Conservation (phyloP, 2,329 filamentous ascomycete species). For the Cyphellophora europaea region DNA sequence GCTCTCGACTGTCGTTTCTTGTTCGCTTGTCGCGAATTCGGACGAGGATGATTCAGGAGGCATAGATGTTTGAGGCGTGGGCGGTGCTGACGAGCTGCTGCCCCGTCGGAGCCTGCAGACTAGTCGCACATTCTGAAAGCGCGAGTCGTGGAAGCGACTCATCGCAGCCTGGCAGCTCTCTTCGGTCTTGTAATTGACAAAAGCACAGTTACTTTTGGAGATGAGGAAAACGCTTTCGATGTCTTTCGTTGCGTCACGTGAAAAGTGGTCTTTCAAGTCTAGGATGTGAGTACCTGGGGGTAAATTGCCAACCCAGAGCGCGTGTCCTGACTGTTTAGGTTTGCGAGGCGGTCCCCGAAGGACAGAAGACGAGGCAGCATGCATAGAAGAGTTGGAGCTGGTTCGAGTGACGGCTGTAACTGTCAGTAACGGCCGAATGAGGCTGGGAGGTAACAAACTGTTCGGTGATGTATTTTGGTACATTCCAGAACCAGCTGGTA, state of each 20-base stretch:
- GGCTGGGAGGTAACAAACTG: too few relatives aligned
- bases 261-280: constrained; percentile 84
- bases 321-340: constrained; percentile 66
- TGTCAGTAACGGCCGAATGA: constrained; percentile 5
- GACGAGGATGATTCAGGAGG: constrained; percentile 41
- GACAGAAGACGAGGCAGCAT: constrained; percentile 22
- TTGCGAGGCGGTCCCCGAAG: constrained; percentile 58
- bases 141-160: constrained; percentile 78
- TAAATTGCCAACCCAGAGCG: constrained; percentile 92
- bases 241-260: constrained; percentile 60
- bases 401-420: constrained; percentile 11
- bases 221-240: constrained; percentile 90
- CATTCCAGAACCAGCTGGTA: too few relatives aligned
- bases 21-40: constrained; percentile 15
- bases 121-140: constrained; percentile 74
- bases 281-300: constrained; percentile 74
- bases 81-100: constrained; percentile 29
- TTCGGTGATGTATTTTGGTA: neutral
- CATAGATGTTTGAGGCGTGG: constrained; percentile 18
- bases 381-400: constrained; percentile 18
- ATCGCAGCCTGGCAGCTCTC: constrained; percentile 66
- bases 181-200: constrained; percentile 88
- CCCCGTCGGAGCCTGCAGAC: constrained; percentile 70
- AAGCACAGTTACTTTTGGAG: constrained; percentile 93
- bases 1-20: constrained; percentile 1